These are phyloP conservation scores for Dactylellina drechsleri DNA, from an alignment of 2,329 filamentous ascomycete genomes.

Conservation along the genomic window DNA sequence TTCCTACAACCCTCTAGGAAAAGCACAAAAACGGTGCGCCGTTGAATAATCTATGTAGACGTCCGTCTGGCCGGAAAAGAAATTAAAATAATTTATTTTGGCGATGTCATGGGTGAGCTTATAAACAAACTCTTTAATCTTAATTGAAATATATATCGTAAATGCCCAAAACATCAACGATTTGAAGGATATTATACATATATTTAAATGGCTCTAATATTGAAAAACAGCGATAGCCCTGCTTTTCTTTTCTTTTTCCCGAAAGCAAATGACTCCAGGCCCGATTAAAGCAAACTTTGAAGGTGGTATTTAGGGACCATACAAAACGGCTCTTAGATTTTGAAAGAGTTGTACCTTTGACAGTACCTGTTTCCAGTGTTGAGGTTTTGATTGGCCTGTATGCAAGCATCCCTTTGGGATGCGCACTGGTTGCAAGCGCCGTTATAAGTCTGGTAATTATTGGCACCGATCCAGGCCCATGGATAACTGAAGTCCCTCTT, in stretches of 20 bases:
- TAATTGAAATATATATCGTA: constrained; percentile 20
- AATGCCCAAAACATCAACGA: constrained; percentile 46
- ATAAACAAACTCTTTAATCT: constrained; percentile 13
- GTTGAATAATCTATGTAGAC: too few species aligned
- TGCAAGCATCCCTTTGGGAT: constrained; percentile 46
- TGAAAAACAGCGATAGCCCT: not conserved
- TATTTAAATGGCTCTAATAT: constrained; percentile 33
- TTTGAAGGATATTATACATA: constrained; percentile 44
- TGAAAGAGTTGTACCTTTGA: constrained; percentile 47
- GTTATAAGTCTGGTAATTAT: constrained; percentile 46
- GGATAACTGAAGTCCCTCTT: constrained; percentile 36
- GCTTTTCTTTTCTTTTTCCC: constrained; percentile 1
- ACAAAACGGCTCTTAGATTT: constrained; percentile 7
- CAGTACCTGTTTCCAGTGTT: constrained; percentile 36
- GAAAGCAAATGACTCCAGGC: constrained; percentile 52
- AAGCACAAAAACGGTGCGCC: too few species aligned
- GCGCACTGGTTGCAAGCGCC: constrained; percentile 44
- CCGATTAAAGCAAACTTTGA: constrained; percentile 33
- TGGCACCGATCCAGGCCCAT: constrained; percentile 37
- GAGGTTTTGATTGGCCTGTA: constrained; percentile 24
- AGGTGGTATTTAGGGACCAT: not conserved
- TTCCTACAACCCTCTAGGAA: too few species aligned
- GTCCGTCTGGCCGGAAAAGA: not conserved
- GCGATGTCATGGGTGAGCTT: not conserved
- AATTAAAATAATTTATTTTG: not conserved